Base-by-base conservation (phyloP, 257 asterid genomes). In the Salvia splendens region DNA sequence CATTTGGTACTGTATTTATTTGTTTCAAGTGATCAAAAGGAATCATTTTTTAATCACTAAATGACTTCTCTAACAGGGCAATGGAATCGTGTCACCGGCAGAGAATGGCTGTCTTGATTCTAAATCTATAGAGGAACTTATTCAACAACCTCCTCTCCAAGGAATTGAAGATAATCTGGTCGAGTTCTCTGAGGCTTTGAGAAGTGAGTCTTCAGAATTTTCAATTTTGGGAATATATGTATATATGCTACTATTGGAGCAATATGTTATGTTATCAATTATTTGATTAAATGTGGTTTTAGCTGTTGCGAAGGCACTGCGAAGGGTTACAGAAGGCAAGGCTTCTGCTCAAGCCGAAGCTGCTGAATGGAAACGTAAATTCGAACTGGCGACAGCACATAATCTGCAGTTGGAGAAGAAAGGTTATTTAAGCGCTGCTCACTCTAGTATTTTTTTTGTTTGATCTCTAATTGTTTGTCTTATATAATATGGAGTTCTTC, bases 321-420 rank as follows among this genome's bases (percentile, higher is more conserved):
- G 91, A 65, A 82, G 78, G 69, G 95, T 86, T 51, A 76, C 95
- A 8, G 95, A 91, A 77, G 93, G 90, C 8, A 91, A 89, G 87
- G 96, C 95, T 46, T 77, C 89, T 72, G 96, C 96, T 65, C 91
- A 83, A 80, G 98, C 96, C 56, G 98, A 91, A 84, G 96, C 96
- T 53, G 88, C 95, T 50, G 96, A 88, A 75, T 91, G 98, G 98
- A 91, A 87, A 81, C 96, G 95, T 15, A 91, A 79, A 73, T 91
- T 86, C 78, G 98, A 91, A 81, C 69, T 88, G 75, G 92, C 90
- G 79, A 85, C 77, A 82, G 78, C 68, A 28, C 93, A 84, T 5
- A 88, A 82, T 78, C 59, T 68, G 80, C 88, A 77, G 69, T 82
- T 86, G 67, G 94, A 89, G 82, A 69, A 77, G 62, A 78, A 70